Evolutionary conservation across 805 yeast species (phyloP).

Genomic region (Crinitomyces ghanaensis): DNA sequence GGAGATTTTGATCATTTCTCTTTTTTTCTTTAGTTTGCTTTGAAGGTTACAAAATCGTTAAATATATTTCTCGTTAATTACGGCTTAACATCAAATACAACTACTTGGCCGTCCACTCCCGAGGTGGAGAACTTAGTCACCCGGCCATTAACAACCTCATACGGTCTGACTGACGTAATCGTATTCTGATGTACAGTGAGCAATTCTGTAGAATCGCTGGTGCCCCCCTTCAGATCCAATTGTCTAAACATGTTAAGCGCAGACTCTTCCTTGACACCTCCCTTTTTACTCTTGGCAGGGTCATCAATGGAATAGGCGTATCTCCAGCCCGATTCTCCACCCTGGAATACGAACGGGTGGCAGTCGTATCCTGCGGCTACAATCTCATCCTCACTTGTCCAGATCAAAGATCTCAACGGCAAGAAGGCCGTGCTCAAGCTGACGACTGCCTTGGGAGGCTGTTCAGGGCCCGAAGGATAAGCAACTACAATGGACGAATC

Average conservation of each 20-base stretch:
- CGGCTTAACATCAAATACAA: constrained; percentile 49
- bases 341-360: constrained; percentile 77
- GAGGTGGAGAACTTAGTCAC: constrained; percentile 57
- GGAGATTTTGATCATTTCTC: too few species aligned
- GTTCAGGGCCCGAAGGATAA: constrained; percentile 59
- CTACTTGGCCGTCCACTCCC: constrained; percentile 89
- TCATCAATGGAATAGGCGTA: constrained; percentile 54
- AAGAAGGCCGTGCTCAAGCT: constrained; percentile 55
- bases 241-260: constrained; percentile 86
- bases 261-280: constrained; percentile 39
- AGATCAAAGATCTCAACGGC: constrained; percentile 71
- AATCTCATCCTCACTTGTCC: constrained; percentile 53
- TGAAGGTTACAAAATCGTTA: constrained; percentile 1
- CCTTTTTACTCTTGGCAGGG: constrained; percentile 28
- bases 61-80: too few species aligned
- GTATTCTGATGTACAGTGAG: constrained; percentile 87
- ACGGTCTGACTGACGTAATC: constrained; percentile 50
- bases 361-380: constrained; percentile 89
- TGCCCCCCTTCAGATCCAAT: constrained; percentile 82
- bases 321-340: constrained; percentile 50
- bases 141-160: constrained; percentile 33
- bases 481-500: constrained; percentile 76
- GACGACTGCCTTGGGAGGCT: constrained; percentile 49
- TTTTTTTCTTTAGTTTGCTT: too few species aligned
- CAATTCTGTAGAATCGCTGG: constrained; percentile 35